These are phyloP conservation scores for Vitrella brassicaformis DNA, from an alignment of 73 alveolate species.

Conservation along the genomic window DNA sequence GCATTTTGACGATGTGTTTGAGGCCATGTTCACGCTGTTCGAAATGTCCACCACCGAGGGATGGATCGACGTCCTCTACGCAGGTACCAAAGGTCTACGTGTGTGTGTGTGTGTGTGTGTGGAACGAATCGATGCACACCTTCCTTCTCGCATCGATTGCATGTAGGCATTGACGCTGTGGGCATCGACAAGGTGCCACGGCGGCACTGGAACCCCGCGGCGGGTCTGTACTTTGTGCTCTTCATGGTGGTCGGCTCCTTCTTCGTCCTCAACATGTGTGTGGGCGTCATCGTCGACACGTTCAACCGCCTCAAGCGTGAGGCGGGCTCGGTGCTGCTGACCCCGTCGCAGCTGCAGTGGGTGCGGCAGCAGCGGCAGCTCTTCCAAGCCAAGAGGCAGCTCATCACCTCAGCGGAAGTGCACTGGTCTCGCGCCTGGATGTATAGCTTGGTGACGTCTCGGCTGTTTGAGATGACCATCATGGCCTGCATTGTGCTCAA, in stretches of 20 bases:
- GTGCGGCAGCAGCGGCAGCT: constrained; percentile 22
- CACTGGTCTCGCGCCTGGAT: too few relatives aligned
- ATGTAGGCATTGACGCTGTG: too few relatives aligned
- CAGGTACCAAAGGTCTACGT: too few relatives aligned
- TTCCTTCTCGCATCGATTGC: too few relatives aligned
- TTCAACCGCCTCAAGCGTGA: constrained; percentile 42
- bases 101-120: too few relatives aligned
- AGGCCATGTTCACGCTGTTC: constrained; percentile 45
- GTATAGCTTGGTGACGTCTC: constrained; percentile 6
- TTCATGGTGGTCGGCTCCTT: constrained; percentile 53
- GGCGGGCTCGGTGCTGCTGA: constrained; percentile 26
- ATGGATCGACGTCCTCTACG: constrained; percentile 53
- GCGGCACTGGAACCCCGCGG: too few relatives aligned
- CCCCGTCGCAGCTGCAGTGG: constrained; percentile 28
- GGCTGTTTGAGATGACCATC: constrained; percentile 44
- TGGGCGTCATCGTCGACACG: constrained; percentile 60
- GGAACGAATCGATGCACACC: too few relatives aligned
- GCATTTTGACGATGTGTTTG: too few relatives aligned
- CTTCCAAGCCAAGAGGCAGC: constrained; percentile 12
- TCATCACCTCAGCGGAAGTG: too few relatives aligned
- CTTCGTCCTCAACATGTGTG: constrained; percentile 59
- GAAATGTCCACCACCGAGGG: constrained; percentile 51
- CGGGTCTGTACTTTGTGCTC: constrained; percentile 40
- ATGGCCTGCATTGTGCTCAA: constrained; percentile 43
- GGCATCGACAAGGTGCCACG: too few relatives aligned